phyloP scores from a whole-genome alignment of 139 green algal genomes.

The Chlorella sp. region DNA sequence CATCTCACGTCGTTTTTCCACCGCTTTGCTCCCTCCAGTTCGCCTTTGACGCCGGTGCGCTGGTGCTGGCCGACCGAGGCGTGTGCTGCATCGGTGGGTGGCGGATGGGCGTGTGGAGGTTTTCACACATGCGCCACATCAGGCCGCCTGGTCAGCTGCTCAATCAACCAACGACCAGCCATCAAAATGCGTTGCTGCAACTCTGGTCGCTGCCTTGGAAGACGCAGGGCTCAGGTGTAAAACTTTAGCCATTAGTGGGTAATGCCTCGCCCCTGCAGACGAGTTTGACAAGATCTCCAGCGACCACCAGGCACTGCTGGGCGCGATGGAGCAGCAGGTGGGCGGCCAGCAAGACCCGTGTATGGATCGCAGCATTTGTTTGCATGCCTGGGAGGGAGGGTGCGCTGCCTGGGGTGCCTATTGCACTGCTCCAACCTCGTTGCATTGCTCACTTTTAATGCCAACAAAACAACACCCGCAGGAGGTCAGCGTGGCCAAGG shows the following conservation, averaged over 20 bases:
- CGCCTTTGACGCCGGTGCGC: slow-evolving; percentile 87
- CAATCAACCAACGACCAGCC: background rate
- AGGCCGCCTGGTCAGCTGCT: background rate
- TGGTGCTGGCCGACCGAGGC: slow-evolving; percentile 87
- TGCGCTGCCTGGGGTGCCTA: too few species aligned
- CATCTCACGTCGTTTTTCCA: too few species aligned
- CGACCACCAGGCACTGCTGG: slow-evolving; percentile 73
- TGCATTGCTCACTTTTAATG: background rate
- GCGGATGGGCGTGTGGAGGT: background rate
- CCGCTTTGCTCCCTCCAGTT: background rate
- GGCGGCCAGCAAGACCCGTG: too few species aligned
- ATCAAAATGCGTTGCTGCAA: too few species aligned
- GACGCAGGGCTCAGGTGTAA: too few species aligned
- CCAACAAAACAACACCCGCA: background rate
- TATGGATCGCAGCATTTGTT: too few species aligned
- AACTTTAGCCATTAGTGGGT: too few species aligned
- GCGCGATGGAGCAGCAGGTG: slow-evolving; percentile 93
- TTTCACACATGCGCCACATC: background rate
- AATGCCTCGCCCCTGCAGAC: too few species aligned
- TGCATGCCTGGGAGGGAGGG: too few species aligned
- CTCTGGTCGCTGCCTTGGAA: background rate
- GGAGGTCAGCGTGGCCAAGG: slow-evolving; percentile 88
- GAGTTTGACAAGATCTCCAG: slow-evolving; percentile 95
- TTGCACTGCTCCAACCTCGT: too few species aligned
- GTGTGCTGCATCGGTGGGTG: slow-evolving; percentile 78